phyloP scores from a whole-genome alignment of 257 asterid genomes.

The Solanum chaucha region DNA sequence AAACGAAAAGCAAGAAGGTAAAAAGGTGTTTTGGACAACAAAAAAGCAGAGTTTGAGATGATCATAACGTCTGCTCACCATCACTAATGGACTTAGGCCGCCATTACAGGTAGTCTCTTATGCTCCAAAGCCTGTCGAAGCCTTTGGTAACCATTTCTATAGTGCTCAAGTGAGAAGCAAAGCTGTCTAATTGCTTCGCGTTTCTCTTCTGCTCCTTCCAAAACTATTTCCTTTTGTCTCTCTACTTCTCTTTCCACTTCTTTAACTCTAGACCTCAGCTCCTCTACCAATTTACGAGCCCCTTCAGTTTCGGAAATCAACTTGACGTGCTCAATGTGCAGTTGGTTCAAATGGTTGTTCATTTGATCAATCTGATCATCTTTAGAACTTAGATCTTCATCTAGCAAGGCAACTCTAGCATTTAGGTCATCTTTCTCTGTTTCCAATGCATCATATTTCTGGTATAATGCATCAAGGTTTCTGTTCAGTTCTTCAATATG shows the following conservation, averaged over 20 bases:
- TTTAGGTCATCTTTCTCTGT: slow-evolving; percentile 28
- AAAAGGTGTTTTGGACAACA: not conserved
- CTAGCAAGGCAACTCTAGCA: slow-evolving; percentile 15
- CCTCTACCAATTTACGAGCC: slow-evolving; percentile 24
- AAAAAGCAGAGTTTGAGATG: not conserved
- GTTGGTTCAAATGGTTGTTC: slow-evolving; percentile 44
- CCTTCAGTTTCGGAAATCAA: slow-evolving; percentile 26
- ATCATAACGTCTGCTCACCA: not conserved
- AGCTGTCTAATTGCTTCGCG: slow-evolving; percentile 93
- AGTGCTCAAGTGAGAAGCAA: slow-evolving; percentile 84
- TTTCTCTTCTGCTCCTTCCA: slow-evolving; percentile 85
- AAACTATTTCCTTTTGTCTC: slow-evolving; percentile 35
- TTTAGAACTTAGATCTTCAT: slow-evolving; percentile 29
- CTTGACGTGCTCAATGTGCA: slow-evolving; percentile 50
- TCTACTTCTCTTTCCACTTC: slow-evolving; percentile 53
- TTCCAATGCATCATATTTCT: slow-evolving; percentile 16
- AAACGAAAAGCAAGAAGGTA: not conserved
- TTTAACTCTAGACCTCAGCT: slow-evolving; percentile 14
- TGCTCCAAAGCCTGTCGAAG: slow-evolving; percentile 47
- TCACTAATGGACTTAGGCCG: slow-evolving; percentile 17
- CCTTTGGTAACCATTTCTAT: slow-evolving; percentile 54
- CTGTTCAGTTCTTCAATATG: slow-evolving; percentile 28
- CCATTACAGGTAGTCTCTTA: slow-evolving; percentile 42
- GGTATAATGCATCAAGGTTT: slow-evolving; percentile 16
- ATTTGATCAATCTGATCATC: slow-evolving; percentile 31